Evolutionary conservation across 805 yeast genomes (phyloP), one percentile per base, ranked within the genome.

Genomic region (Saccharomycopsis sp.): DNA sequence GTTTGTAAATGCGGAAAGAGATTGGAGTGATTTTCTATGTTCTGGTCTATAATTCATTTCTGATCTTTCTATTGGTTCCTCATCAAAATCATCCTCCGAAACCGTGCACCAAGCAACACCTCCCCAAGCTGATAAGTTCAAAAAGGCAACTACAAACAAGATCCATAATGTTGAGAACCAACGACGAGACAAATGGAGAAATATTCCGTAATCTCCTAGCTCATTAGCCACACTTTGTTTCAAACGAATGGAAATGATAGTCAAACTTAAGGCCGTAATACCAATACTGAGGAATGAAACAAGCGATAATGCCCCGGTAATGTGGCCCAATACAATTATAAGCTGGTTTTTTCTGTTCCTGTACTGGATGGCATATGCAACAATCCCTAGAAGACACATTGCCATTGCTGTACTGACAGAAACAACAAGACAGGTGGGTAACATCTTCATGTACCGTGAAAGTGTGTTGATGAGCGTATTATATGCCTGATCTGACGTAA

Each of bases 81-180:
- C 52, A 22, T 38, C 34, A 14, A 29, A 17, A 20, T 47, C 53
- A 24, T 47, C 5, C 20, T 68, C 66, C 2, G 83, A 81, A 55
- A 80, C 77, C 5, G 81, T 78, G 70, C 85, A 83, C 87, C 87
- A 77, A 15, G 70, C 61, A 1, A 78, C 76, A 5, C 78, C 77
- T 5, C 70, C 72, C 80, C 80, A 76, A 7, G 64, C 38, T 9
- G 65, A 41, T 59, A 66, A 61, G 2, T 57, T 53, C 2, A 67
- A 35, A n/a, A 65, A 20, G 1, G 61, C 52, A 62, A 58, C 61
- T 47, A 58, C 66, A 53, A 73, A 65, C 1, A 72, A 62, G 2
- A 71, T 12, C 82, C 82, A 79, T 3, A 75, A 63, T 1, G 80
- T 41, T 24, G 70, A 47, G 58, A 77, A 73, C 78, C 79, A 82